Evolutionary conservation across 805 yeast species (phyloP).

Genomic region (Kuraishia piskuri): DNA sequence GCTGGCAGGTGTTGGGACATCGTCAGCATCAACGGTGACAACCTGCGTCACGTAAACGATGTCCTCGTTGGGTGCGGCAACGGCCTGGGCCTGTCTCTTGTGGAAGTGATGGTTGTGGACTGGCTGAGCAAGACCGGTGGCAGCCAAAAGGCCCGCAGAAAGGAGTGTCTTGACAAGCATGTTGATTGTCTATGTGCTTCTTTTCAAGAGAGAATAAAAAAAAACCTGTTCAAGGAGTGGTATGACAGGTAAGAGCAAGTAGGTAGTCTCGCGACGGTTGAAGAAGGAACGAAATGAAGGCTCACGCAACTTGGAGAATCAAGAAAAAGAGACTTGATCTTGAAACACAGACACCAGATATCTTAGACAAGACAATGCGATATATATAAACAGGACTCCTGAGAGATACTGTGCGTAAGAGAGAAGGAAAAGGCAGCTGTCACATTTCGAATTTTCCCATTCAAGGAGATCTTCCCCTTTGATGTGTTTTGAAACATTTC

Average conservation of each 20-base stretch:
- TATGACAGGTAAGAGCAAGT: not conserved
- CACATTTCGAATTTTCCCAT: not conserved
- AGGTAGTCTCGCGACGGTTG: not conserved
- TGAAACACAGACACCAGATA: not conserved
- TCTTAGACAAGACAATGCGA: not conserved
- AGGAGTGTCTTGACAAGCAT: not conserved
- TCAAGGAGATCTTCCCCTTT: not conserved
- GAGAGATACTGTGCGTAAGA: no score
- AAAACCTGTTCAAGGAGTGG: not conserved
- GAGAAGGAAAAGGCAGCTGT: not conserved
- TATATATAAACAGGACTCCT: not conserved
- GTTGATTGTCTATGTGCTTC: no score
- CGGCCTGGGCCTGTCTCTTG: conserved; percentile 1
- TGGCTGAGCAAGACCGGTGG: not conserved
- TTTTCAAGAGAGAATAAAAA: not conserved
- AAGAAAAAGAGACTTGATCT: not conserved
- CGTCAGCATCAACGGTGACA: not conserved
- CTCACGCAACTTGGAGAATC: not conserved
- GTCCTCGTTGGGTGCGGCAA: not conserved
- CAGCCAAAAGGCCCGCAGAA: not conserved
- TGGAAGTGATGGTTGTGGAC: conserved; percentile 1
- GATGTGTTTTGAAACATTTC: not conserved
- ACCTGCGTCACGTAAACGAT: not conserved
- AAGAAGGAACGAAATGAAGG: not conserved
- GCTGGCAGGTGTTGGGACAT: not conserved